Percentiles rank a stretch among this genome's conserved stretches.
Conservation (phyloP, 768 basidiomycete species). For the Floccularia luteovirens region DNA sequence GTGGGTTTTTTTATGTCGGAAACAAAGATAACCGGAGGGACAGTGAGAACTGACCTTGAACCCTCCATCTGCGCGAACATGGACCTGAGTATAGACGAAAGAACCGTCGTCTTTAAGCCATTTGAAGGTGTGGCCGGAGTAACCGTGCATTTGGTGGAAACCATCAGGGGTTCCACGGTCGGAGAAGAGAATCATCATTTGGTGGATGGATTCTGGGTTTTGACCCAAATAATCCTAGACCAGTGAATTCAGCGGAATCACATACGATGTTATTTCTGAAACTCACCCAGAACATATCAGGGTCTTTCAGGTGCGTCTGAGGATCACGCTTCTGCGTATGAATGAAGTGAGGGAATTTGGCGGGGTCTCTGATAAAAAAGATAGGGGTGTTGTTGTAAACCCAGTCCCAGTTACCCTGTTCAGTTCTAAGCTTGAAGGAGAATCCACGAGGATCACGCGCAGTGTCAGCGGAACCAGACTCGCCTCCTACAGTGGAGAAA, state of each 20-base stretch:
- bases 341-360: constrained; percentile 91
- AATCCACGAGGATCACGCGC: constrained; percentile 94
- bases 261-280: neutral
- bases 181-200: constrained; percentile 87
- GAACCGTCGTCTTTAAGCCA: constrained; percentile 80
- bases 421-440: constrained; percentile 81
- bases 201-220: constrained; percentile 86
- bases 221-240: constrained; percentile 78
- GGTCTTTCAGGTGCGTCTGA: constrained; percentile 85
- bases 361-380: constrained; percentile 83
- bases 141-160: constrained; percentile 85
- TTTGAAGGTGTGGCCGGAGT: constrained; percentile 90
- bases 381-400: constrained; percentile 92
- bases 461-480: constrained; percentile 84
- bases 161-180: constrained; percentile 92
- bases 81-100: constrained; percentile 84
- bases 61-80: constrained; percentile 70
- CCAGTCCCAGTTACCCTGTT: constrained; percentile 89
- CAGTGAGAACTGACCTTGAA: constrained; percentile 50
- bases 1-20: constrained; percentile 12
- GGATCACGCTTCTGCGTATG: constrained; percentile 92
- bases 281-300: constrained; percentile 78
- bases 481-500: constrained; percentile 93
- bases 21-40: neutral
- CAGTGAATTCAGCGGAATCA: constrained; percentile 13